These are phyloP conservation scores for Vitis hybrid DNA, from an alignment of 177 flowering plant genomes.

Conservation along the genomic window DNA sequence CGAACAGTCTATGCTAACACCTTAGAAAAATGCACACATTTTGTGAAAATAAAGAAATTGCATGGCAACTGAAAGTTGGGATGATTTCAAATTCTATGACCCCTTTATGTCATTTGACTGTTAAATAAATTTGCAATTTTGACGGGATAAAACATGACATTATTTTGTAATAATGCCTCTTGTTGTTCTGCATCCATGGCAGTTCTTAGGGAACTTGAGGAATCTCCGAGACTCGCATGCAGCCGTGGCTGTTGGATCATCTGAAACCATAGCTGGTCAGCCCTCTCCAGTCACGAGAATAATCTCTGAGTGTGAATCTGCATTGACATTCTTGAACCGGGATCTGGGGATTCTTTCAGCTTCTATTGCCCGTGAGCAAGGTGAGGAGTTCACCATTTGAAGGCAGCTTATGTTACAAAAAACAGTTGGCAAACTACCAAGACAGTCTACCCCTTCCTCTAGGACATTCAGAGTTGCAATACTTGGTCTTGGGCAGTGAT, in stretches of 20 bases:
- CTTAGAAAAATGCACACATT: too few species aligned
- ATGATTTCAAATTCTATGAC: too few species aligned
- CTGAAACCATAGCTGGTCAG: constrained; percentile 61
- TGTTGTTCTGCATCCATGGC: constrained; percentile 18
- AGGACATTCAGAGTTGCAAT: too few species aligned
- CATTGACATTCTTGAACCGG: constrained; percentile 77
- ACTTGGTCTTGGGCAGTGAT: too few species aligned
- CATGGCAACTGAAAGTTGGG: too few species aligned
- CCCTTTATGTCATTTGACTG: too few species aligned
- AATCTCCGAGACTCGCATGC: constrained; percentile 89
- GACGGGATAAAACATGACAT: background rate
- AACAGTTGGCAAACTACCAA: too few species aligned
- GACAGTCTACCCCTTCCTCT: too few species aligned
- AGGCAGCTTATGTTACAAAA: too few species aligned
- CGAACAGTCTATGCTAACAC: too few species aligned
- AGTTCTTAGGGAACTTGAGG: constrained; percentile 91
- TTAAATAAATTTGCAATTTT: background rate
- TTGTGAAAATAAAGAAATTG: too few species aligned
- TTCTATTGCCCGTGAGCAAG: constrained; percentile 84
- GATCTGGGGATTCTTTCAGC: constrained; percentile 91
- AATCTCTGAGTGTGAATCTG: constrained; percentile 87
- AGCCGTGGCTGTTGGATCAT: constrained; percentile 79
- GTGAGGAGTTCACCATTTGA: constrained; percentile 32
- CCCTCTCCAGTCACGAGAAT: constrained; percentile 87
- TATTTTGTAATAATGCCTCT: background rate